Evolutionary conservation across 352 stramenopile species (phyloP).

Genomic region (Phytophthora podocarpi): DNA sequence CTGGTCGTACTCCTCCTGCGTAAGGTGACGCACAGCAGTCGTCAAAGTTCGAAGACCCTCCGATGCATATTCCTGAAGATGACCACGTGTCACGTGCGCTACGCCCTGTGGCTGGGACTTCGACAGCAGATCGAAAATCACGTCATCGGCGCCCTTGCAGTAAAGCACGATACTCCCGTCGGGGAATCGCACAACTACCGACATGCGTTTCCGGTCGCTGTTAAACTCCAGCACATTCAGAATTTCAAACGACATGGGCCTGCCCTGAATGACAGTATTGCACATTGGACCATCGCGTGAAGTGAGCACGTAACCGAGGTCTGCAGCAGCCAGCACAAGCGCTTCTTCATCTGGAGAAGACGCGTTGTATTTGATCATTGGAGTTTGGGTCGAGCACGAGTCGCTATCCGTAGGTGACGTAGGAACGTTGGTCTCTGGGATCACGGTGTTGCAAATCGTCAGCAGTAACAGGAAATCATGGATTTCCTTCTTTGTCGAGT

Average conservation of each 20-base stretch:
- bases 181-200: slow-evolving; percentile 91
- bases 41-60: slow-evolving; percentile 80
- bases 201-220: slow-evolving; percentile 98
- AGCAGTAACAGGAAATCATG: slow-evolving; percentile 85
- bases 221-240: slow-evolving; percentile 99
- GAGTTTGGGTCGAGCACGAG: slow-evolving; percentile 18
- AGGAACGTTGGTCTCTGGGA: slow-evolving; percentile 60
- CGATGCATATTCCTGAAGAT: slow-evolving; percentile 86
- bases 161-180: slow-evolving; percentile 79
- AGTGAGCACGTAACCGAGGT: slow-evolving; percentile 75
- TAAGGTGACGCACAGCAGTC: slow-evolving; percentile 71
- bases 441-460: slow-evolving; percentile 90
- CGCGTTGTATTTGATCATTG: slow-evolving; percentile 81
- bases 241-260: slow-evolving; percentile 88
- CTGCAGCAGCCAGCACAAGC: slow-evolving; percentile 72
- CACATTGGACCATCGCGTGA: slow-evolving; percentile 72
- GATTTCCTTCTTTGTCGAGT: slow-evolving; percentile 86
- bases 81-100: slow-evolving; percentile 75
- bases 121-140: slow-evolving; percentile 77
- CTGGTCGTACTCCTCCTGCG: slow-evolving; percentile 71
- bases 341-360: slow-evolving; percentile 87
- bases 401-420: slow-evolving; percentile 31
- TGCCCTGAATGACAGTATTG: slow-evolving; percentile 69
- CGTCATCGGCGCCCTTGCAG: slow-evolving; percentile 85
- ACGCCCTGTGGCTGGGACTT: slow-evolving; percentile 77